Evolutionary conservation across 108 stramenopile genomes (phyloP).

Genomic region (Nannochloropsis oceanica): DNA sequence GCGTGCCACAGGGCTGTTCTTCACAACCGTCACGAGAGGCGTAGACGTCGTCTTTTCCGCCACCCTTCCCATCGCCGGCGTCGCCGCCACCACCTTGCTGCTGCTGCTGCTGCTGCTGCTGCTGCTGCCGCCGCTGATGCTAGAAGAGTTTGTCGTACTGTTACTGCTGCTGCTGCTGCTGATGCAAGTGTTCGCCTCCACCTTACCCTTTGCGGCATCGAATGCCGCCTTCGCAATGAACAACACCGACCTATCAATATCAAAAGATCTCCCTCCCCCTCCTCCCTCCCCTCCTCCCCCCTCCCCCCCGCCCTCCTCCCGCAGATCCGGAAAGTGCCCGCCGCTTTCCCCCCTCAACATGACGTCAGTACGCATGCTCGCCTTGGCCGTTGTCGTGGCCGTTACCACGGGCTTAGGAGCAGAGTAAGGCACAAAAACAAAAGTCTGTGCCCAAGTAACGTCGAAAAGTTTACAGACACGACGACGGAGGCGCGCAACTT

Average conservation of each 20-base stretch:
- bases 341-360: neutral
- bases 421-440: neutral
- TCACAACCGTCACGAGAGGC: neutral
- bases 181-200: neutral
- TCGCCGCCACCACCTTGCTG: neutral
- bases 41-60: neutral
- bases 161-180: neutral
- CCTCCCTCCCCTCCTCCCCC: neutral
- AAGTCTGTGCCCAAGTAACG: neutral
- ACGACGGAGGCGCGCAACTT: neutral
- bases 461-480: neutral
- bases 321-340: neutral
- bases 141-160: neutral
- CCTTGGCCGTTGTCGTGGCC: neutral
- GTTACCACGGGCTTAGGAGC: neutral
- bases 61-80: neutral
- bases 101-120: neutral
- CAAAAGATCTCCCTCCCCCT: neutral
- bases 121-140: neutral
- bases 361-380: neutral
- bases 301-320: neutral
- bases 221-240: neutral
- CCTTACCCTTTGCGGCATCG: neutral
- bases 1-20: neutral
- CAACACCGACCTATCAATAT: neutral